phyloP scores from a whole-genome alignment of 139 green algal genomes.

The Picochlorum sp. region DNA sequence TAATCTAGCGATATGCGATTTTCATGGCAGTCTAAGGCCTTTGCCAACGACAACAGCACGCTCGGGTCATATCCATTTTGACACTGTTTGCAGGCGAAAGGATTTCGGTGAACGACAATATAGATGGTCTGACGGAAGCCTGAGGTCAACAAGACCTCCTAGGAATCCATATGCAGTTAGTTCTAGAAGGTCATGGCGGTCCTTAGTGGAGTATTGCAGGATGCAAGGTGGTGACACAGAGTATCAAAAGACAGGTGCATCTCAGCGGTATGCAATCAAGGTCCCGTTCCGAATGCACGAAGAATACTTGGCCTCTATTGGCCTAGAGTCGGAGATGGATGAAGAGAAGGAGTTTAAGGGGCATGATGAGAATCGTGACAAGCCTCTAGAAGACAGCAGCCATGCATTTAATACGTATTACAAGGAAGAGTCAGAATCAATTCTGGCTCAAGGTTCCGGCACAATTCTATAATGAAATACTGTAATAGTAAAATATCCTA shows the following conservation, averaged over 20 bases:
- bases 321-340: constrained; percentile 9
- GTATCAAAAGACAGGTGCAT: constrained; percentile 6
- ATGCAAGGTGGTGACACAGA: constrained; percentile 13
- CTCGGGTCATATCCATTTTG: background rate
- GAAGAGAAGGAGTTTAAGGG: background rate
- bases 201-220: constrained; percentile 16
- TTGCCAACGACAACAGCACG: too few species aligned
- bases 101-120: constrained; percentile 14
- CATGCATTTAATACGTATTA: constrained; percentile 25
- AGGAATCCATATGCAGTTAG: constrained; percentile 13
- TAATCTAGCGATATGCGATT: too few species aligned
- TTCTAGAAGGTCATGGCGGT: constrained; percentile 14
- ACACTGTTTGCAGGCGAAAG: constrained; percentile 3
- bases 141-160: constrained; percentile 7
- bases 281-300: background rate
- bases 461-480: too few species aligned
- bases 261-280: constrained; percentile 12
- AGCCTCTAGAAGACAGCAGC: constrained; percentile 9
- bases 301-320: background rate
- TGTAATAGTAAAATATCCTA: too few species aligned
- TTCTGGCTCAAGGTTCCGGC: constrained; percentile 9
- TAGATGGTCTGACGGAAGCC: constrained; percentile 20
- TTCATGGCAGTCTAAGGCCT: too few species aligned
- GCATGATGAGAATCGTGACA: background rate
- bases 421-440: background rate